A percentile compares a stretch with the other conserved stretches of the same genome.
These are phyloP conservation scores for Plasmodiophora brassicae DNA, from an alignment of 208 protist genomes.

Conservation along the genomic window DNA sequence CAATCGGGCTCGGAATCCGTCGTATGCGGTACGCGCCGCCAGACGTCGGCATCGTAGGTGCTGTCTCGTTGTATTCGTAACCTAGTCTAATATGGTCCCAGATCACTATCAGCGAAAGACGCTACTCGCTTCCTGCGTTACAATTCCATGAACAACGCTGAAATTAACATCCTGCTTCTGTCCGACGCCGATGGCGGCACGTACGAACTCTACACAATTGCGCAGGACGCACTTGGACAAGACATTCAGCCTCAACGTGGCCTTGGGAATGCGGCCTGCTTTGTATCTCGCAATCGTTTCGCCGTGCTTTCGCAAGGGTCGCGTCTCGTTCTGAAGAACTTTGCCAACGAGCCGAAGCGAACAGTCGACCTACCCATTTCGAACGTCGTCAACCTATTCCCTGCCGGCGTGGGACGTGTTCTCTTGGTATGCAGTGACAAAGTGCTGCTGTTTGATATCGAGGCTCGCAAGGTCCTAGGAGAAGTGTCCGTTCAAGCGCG, in stretches of 20 bases:
- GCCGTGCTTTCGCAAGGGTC: slow-evolving; percentile 76
- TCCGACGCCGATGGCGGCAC: slow-evolving; percentile 66
- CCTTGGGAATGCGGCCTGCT: slow-evolving; percentile 67
- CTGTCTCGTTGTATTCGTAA: too few relatives aligned
- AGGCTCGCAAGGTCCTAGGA: slow-evolving; percentile 16
- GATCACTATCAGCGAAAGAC: too few relatives aligned
- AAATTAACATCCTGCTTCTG: slow-evolving; percentile 50
- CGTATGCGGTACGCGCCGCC: too few relatives aligned
- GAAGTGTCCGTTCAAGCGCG: slow-evolving; percentile 36
- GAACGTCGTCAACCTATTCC: neutral
- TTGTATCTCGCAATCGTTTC: slow-evolving; percentile 87
- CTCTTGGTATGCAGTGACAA: neutral
- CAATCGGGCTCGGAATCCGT: too few relatives aligned
- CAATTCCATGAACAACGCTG: neutral
- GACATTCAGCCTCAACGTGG: slow-evolving; percentile 47
- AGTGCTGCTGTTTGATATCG: slow-evolving; percentile 37
- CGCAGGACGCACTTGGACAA: slow-evolving; percentile 41
- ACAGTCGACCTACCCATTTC: slow-evolving; percentile 12
- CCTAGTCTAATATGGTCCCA: too few relatives aligned
- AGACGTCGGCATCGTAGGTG: neutral
- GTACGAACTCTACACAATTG: slow-evolving; percentile 70
- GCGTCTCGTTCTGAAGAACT: slow-evolving; percentile 75
- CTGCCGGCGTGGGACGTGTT: neutral
- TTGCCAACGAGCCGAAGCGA: slow-evolving; percentile 61
- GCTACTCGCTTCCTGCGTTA: neutral